phyloP scores from a whole-genome alignment of 345 rosid species.

The Populus davidiana region DNA sequence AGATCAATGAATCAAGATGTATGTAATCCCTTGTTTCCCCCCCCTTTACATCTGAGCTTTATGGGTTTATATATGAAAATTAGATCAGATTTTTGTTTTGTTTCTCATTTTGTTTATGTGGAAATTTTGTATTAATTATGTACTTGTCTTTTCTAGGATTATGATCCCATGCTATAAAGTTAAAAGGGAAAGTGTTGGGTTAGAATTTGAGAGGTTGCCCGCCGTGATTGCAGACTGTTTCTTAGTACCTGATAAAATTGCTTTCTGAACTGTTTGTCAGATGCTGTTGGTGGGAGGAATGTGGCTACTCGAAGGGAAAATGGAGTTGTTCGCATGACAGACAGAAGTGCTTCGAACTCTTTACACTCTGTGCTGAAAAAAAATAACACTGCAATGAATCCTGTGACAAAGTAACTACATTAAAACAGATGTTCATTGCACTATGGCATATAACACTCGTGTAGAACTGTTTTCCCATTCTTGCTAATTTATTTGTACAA shows the following conservation, averaged over 20 bases:
- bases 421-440: constrained; percentile 1
- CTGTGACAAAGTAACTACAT: constrained; percentile 44
- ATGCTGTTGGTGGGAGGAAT: constrained; percentile 50
- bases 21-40: neutral
- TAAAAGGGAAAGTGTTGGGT: neutral
- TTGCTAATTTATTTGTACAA: neutral
- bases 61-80: neutral
- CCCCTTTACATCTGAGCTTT: neutral
- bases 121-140: neutral
- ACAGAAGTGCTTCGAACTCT: constrained; percentile 36
- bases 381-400: constrained; percentile 32
- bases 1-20: neutral
- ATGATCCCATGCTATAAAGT: neutral
- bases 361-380: constrained; percentile 32
- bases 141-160: neutral
- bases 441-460: neutral
- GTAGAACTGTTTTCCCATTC: neutral
- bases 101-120: neutral
- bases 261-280: constrained; percentile 20
- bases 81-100: neutral
- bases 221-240: neutral
- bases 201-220: neutral
- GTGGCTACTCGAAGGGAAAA: constrained; percentile 52
- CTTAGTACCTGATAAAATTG: neutral
- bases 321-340: constrained; percentile 38